Percentiles rank a stretch among this genome's conserved stretches.
These are phyloP conservation scores for Dioscorea zingiberensis DNA, from an alignment of 106 monocot genomes.

Conservation along the genomic window DNA sequence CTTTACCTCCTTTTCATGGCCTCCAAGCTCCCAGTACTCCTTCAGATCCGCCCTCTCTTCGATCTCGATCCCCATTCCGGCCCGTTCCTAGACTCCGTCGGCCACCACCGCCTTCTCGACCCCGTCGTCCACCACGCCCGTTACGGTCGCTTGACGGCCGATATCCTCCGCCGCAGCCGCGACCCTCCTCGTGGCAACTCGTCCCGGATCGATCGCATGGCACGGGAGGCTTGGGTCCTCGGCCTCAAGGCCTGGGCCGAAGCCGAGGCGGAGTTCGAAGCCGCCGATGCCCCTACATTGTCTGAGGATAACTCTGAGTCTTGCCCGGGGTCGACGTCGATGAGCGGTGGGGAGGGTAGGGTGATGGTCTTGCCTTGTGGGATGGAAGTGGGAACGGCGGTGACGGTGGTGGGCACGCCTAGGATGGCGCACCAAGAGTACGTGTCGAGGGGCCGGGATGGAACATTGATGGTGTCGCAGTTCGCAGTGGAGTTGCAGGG, in stretches of 20 bases:
- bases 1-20: conserved; percentile 27
- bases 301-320: conserved; percentile 8
- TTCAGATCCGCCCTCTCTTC: conserved; percentile 11
- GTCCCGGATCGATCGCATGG: conserved; percentile 26
- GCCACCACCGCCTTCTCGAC: conserved; percentile 1
- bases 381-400: conserved; percentile 21
- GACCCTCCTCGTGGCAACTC: not conserved
- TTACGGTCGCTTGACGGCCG: conserved; percentile 9
- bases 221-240: conserved; percentile 24
- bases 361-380: conserved; percentile 35
- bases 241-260: conserved; percentile 33
- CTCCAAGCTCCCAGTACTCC: conserved; percentile 22
- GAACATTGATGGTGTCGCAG: conserved; percentile 46
- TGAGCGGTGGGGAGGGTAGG: conserved; percentile 16
- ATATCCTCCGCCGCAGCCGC: conserved; percentile 7
- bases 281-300: not conserved
- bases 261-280: conserved; percentile 6
- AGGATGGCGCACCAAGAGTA: conserved; percentile 14
- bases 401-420: conserved; percentile 30
- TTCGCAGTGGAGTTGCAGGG: conserved; percentile 64
- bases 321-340: conserved; percentile 16
- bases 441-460: conserved; percentile 11
- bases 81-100: conserved; percentile 9
- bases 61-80: conserved; percentile 13
- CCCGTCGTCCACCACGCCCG: not conserved